phyloP scores from a whole-genome alignment of 371 early-diverging fungal genomes.

The Actinomortierella wolfii region DNA sequence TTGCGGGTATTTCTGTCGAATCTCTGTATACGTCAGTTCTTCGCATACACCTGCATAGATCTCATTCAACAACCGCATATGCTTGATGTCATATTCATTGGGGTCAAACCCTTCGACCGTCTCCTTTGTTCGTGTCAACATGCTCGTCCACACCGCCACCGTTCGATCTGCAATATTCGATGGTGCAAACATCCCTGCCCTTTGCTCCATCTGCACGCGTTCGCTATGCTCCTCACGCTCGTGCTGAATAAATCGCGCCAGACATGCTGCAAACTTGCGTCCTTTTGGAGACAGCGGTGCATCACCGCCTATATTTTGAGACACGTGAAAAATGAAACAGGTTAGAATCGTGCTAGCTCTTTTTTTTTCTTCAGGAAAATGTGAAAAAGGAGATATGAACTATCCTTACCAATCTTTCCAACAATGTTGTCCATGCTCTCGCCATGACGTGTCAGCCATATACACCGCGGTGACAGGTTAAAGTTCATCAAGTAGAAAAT shows the following conservation, averaged over 20 bases:
- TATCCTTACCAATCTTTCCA: conserved; percentile 55
- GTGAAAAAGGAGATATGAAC: not conserved
- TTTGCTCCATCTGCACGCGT: conserved; percentile 24
- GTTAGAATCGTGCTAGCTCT: not conserved
- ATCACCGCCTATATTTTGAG: conserved; percentile 74
- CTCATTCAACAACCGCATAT: conserved; percentile 79
- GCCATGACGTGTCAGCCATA: conserved; percentile 86
- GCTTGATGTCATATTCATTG: conserved; percentile 68
- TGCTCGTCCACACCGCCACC: conserved; percentile 79
- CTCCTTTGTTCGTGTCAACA: conserved; percentile 71
- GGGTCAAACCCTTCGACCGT: conserved; percentile 73
- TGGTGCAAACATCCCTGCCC: conserved; percentile 39
- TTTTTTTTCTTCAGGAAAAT: not conserved
- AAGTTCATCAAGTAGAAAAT: conserved; percentile 89
- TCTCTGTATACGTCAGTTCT: conserved; percentile 69
- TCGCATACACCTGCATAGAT: conserved; percentile 83
- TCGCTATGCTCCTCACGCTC: conserved; percentile 18
- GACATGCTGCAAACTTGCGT: conserved; percentile 63
- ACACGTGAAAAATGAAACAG: not conserved
- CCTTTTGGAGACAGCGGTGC: conserved; percentile 69
- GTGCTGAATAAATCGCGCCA: conserved; percentile 65
- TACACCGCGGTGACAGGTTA: conserved; percentile 70
- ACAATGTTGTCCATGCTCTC: conserved; percentile 65
- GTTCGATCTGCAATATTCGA: conserved; percentile 40
- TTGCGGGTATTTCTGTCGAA: conserved; percentile 66